Evolutionary conservation across 768 basidiomycete genomes (phyloP), one percentile per base, ranked within the genome.

Genomic region (Xanthoconium stramineum): DNA sequence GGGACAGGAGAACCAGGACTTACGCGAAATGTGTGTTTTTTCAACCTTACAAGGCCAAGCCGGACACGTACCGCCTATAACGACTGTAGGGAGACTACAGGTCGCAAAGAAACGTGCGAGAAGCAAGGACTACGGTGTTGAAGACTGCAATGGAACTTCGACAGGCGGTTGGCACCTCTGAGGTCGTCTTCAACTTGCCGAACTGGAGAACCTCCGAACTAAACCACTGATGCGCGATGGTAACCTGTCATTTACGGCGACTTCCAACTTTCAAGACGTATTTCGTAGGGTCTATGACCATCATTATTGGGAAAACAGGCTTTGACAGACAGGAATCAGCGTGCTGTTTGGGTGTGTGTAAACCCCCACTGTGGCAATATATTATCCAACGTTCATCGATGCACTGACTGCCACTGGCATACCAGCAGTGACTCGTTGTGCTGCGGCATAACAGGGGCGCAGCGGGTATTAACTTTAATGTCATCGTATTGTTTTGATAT

Each of bases 361-460:
- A 28, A 9, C n/a, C 28, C 15, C 29, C 44, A 45, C 44, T 17
- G 28, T 20, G 33, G 32, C 28, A 33, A 47, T 12, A 36, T 14
- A 12, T 12, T 35, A 35, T 35, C 12, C 24, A 19, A 6, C 19
- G 39, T 35, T 32, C 32, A 24, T 59, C 39, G 29, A n/a, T n/a
- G n/a, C n/a, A n/a, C n/a, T n/a, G n/a, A 24, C 47, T 49, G 36
- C 43, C 55, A 40, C 52, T 49, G 39, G 35, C 60, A 53, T 33
- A 45, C 56, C 30, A 14, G 38, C 24, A 24, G 24, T 32, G 19
- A 47, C n/a, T 44, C 59, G n/a, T 30, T 42, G 47, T 32, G 19
- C 20, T 47, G 15, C 14, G 6, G 14, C 2, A 40, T 14, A 36
- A 20, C 20, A 44, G 17, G 35, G 46, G 30, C 40, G 30, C 36